Evolutionary conservation across 495 filamentous ascomycete genomes (phyloP), one percentile per base, ranked within the genome.

Genomic region (Parathielavia hyrcaniae): DNA sequence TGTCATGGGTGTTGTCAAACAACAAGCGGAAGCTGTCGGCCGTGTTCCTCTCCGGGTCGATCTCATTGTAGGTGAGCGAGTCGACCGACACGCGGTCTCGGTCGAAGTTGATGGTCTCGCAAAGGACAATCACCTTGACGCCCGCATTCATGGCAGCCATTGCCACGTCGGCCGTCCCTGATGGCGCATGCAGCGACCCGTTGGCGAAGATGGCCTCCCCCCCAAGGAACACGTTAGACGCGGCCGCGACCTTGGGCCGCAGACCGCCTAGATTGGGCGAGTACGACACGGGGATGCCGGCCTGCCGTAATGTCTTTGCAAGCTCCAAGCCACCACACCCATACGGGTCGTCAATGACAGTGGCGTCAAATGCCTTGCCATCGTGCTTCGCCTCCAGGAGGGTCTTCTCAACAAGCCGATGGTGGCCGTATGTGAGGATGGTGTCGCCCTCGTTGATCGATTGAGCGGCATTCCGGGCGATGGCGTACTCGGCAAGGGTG

Each of bases 51-150:
- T 78, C 76, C 0, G 81, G 81, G 30, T 85, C 91, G 57, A 97
- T 85, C 76, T 98, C 93, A 71, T 98, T 97, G 52, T 86, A 84
- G 22, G 93, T 90, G 61, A 98, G 91, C 36, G 88, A 88, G 71
- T 96, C 93, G 0, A 95, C 81, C 10, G 89, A 87, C 5, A 96
- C 89, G 53, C 86, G 83, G 63, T 96, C 93, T 1, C 70, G 20
- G 22, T 89, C 91, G 72, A 96, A 96, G 71, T 97, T 98, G 75
- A 98, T 83, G 3, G 86, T 91, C 77, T 98, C 92, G 69, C 91
- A 97, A 58, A 89, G 88, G 5, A 95, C 90, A 35, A 92, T 85
- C 40, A 98, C 91, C 3, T 91, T 89, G 36, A 90, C 81, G 48
- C 82, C 81, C 16, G 76, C 72, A 48, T 86, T 83, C 58, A 86